Evolutionary conservation across 164 flowering plant genomes (phyloP), one percentile per base, ranked within the genome.

Genomic region (Macadamia tetraphylla): DNA sequence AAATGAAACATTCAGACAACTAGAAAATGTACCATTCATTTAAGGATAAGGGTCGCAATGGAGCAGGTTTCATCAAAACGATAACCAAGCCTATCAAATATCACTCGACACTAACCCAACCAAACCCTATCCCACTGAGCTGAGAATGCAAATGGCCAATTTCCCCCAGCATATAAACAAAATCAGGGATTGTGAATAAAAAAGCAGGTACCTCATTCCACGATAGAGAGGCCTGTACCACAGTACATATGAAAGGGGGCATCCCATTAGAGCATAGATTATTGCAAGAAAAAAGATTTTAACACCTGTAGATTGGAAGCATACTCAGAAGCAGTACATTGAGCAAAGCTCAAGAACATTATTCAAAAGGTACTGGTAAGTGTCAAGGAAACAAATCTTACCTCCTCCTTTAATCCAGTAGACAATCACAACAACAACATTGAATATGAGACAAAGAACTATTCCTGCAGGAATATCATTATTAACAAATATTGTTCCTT

Each of bases 161-260:
- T 35, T 35, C 6, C 42, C 57, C 29, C 17, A 64, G 42, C n/a
- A 18, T 43, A 35, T 14, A 35, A 15, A 23, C 52, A 58, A 43
- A 57, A 3, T 42, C 9, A 51, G 42, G 53, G 11, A 44, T 31
- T 12, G 44, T 60, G n/a, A 32, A 32, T 31, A 1, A 12, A 30
- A 10, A 29, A 13, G 40, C 1, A 46, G 30, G 53, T 85, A 87
- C 99, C 97, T 95, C 94, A 95, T 85, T 59, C 92, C 98, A 66
- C 96, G 90, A 79, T 95, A 95, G 29, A 95, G 85, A 60, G 99
- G 99, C 80, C 96, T 87, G 79, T 95, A 95, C 99, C 99, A 95
- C 58, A 95, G 79, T 55, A 95, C 83, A 79, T 92, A 95, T 0
- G 99, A 95, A 65, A 95, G 81, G 15, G 99, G 99, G 59, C 81